Evolutionary conservation across 805 yeast species (phyloP).

Genomic region (Pichia rugopelliculosa): DNA sequence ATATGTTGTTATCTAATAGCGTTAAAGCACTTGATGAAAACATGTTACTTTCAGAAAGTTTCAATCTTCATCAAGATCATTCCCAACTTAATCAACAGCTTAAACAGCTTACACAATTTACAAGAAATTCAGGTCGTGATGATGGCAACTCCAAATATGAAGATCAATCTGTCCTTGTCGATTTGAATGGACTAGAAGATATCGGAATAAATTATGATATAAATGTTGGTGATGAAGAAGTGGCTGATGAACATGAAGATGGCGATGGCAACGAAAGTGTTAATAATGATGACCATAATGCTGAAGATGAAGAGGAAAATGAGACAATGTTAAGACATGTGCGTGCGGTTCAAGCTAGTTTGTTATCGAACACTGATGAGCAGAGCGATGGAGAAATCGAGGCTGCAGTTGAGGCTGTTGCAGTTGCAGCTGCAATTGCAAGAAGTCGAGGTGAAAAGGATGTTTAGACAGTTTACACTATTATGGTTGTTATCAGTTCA

Average conservation of each 20-base stretch:
- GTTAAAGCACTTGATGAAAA: slow-evolving; percentile 1
- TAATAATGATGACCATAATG: background rate
- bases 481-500: too few relatives aligned
- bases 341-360: slow-evolving; percentile 5
- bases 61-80: slow-evolving; percentile 20
- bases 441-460: background rate
- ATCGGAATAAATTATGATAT: background rate
- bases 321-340: slow-evolving; percentile 7
- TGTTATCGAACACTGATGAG: slow-evolving; percentile 1
- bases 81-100: slow-evolving; percentile 27
- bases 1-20: background rate
- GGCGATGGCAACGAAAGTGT: background rate
- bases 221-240: background rate
- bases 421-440: slow-evolving; percentile 15
- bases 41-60: slow-evolving; percentile 1
- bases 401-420: slow-evolving; percentile 12
- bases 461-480: background rate
- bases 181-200: slow-evolving; percentile 6
- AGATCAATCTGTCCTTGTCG: slow-evolving; percentile 9
- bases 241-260: background rate
- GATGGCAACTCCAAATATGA: slow-evolving; percentile 8
- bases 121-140: background rate
- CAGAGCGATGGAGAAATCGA: slow-evolving; percentile 10
- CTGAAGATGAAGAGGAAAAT: slow-evolving; percentile 6
- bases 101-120: slow-evolving; percentile 17